Evolutionary conservation across 345 rosid species (phyloP).

Genomic region (Crucihimalaya himalaica): DNA sequence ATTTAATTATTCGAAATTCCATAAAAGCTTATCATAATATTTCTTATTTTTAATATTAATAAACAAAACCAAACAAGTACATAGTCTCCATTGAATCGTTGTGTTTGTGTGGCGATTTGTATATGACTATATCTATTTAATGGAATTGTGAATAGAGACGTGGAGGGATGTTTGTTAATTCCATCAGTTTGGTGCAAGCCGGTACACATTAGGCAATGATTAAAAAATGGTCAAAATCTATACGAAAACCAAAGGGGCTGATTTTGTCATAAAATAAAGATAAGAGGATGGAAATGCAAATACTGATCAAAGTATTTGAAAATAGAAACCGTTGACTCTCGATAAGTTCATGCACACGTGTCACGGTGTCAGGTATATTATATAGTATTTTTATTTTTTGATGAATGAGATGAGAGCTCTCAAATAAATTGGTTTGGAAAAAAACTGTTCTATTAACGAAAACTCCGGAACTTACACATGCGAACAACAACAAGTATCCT

Average conservation of each 20-base stretch:
- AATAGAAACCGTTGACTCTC: constrained; percentile 21
- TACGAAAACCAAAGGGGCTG: neutral
- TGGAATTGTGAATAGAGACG: constrained; percentile 35
- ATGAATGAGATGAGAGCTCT: neutral
- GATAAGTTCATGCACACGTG: neutral
- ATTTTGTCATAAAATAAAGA: neutral
- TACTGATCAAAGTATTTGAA: neutral
- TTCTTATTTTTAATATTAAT: neutral
- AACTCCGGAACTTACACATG: constrained; percentile 6
- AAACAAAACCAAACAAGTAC: neutral
- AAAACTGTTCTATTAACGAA: neutral
- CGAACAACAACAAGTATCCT: neutral
- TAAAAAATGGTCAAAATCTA: neutral
- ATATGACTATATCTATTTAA: neutral
- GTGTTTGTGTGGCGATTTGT: neutral
- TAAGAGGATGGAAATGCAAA: constrained; percentile 11
- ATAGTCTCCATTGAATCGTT: constrained; percentile 6
- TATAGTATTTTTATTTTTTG: neutral
- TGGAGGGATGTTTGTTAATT: constrained; percentile 38
- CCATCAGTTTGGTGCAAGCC: constrained; percentile 19
- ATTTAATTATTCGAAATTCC: neutral
- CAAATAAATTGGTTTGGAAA: neutral
- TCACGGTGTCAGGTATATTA: neutral
- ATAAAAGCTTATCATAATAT: neutral
- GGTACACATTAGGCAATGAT: neutral